phyloP scores from a whole-genome alignment of 495 filamentous ascomycete genomes.

The Penicillium ochrochloron region DNA sequence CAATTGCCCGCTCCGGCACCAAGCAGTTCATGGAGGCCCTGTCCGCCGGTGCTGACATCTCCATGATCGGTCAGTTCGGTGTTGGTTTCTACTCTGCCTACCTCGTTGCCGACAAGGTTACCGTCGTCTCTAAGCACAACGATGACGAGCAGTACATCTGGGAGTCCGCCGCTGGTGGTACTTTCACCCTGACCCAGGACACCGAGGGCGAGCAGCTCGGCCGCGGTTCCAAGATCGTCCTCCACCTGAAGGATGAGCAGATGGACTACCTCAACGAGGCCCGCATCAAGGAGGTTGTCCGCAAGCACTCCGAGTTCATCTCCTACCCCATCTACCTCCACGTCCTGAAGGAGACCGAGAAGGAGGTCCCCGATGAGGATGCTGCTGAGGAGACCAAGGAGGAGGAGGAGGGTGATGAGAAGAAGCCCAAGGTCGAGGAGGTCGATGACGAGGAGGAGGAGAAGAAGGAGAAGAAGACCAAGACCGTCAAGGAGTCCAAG shows the following conservation, averaged over 20 bases:
- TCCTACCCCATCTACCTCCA: conserved; percentile 99
- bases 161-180: conserved; percentile 97
- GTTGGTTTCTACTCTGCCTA: conserved; percentile 99
- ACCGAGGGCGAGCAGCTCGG: conserved; percentile 88
- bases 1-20: conserved; percentile 97
- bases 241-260: conserved; percentile 99
- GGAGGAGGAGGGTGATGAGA: conserved; percentile 85
- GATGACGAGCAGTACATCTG: conserved; percentile 99
- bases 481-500: conserved; percentile 98
- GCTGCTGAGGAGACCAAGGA: conserved; percentile 76
- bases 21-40: conserved; percentile 99
- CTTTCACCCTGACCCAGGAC: conserved; percentile 91
- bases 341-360: conserved; percentile 98
- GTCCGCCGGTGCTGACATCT: conserved; percentile 97
- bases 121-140: conserved; percentile 96
- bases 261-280: conserved; percentile 96
- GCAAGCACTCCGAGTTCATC: conserved; percentile 99
- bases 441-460: conserved; percentile 86
- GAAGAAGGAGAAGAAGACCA: conserved; percentile 87
- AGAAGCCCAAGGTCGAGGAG: conserved; percentile 76
- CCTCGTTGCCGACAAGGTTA: conserved; percentile 96
- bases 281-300: conserved; percentile 99
- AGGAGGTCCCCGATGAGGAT: conserved; percentile 96
- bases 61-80: conserved; percentile 99
- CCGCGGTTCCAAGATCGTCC: conserved; percentile 96